Evolutionary conservation across 805 yeast genomes (phyloP).

Genomic region (Wickerhamiella cacticola): DNA sequence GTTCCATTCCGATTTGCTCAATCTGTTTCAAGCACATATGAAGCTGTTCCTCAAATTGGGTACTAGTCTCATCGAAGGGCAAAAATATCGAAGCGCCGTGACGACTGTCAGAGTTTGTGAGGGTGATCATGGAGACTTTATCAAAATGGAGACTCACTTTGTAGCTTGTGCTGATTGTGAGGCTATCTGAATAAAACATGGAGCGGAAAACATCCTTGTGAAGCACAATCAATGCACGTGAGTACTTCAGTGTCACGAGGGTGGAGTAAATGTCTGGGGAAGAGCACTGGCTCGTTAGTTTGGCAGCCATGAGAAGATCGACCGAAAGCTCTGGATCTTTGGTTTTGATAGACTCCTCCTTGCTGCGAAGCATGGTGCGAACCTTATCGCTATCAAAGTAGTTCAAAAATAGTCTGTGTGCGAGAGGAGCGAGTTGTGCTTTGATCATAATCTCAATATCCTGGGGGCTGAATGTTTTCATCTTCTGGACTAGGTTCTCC

Average conservation of each 20-base stretch:
- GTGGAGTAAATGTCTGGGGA: conserved; percentile 1
- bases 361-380: conserved; percentile 5
- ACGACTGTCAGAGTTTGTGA: not conserved
- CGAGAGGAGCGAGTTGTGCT: conserved; percentile 1
- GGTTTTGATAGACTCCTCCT: conserved; percentile 1
- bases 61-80: not conserved
- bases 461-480: conserved; percentile 1
- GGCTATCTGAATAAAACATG: not conserved
- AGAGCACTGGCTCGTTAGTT: conserved; percentile 2
- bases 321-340: not conserved
- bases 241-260: not conserved
- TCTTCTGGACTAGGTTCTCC: not conserved
- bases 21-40: conserved; percentile 4
- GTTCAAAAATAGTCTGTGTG: conserved; percentile 1
- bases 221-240: not conserved
- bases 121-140: not conserved
- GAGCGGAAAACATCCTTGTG: conserved; percentile 1
- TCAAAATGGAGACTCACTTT: conserved; percentile 6
- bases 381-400: conserved; percentile 7
- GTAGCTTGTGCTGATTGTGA: conserved; percentile 6
- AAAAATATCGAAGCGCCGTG: conserved; percentile 7
- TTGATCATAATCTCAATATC: conserved; percentile 7
- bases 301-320: conserved; percentile 8
- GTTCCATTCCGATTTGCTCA: conserved; percentile 1
- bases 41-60: not conserved